Evolutionary conservation across 192 early-diverging fungal species (phyloP).

Genomic region (Coemansia sp.): DNA sequence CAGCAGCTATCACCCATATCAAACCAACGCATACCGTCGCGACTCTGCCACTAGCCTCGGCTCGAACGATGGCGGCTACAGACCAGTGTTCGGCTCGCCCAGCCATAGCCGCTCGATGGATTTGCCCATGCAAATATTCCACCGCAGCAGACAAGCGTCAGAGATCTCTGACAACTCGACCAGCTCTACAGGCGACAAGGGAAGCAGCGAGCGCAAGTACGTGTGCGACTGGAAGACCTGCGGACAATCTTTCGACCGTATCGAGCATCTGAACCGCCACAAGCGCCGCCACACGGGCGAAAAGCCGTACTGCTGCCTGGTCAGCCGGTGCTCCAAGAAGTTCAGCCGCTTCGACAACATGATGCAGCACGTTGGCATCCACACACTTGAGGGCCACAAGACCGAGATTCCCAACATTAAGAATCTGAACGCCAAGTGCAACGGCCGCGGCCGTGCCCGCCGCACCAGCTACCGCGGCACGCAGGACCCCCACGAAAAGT

Average conservation of each 20-base stretch:
- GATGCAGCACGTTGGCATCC: constrained; percentile 79
- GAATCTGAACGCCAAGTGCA: constrained; percentile 46
- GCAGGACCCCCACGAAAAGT: constrained; percentile 41
- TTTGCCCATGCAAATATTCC: neutral
- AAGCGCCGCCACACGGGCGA: constrained; percentile 60
- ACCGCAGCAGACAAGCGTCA: constrained; percentile 16
- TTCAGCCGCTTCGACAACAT: constrained; percentile 80
- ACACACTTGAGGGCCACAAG: constrained; percentile 50
- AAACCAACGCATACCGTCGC: neutral
- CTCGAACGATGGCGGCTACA: neutral
- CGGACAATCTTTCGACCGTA: constrained; percentile 65
- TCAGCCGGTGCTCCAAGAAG: constrained; percentile 60
- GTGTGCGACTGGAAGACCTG: constrained; percentile 49
- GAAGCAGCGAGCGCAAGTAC: constrained; percentile 43
- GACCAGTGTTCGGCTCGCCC: neutral
- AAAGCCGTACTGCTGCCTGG: constrained; percentile 73
- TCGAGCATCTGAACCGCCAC: constrained; percentile 77
- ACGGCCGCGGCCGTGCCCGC: constrained; percentile 51
- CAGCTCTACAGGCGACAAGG: constrained; percentile 7
- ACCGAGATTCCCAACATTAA: constrained; percentile 54
- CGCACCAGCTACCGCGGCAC: constrained; percentile 49
- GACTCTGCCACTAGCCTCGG: constrained; percentile 7
- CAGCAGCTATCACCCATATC: neutral
- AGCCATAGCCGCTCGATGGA: neutral
- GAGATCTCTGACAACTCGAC: constrained; percentile 22